A percentile compares a stretch with the other conserved stretches of the same genome.
Evolutionary conservation across 176 grass and related monocot species (phyloP).

Genomic region (Zizania latifolia): DNA sequence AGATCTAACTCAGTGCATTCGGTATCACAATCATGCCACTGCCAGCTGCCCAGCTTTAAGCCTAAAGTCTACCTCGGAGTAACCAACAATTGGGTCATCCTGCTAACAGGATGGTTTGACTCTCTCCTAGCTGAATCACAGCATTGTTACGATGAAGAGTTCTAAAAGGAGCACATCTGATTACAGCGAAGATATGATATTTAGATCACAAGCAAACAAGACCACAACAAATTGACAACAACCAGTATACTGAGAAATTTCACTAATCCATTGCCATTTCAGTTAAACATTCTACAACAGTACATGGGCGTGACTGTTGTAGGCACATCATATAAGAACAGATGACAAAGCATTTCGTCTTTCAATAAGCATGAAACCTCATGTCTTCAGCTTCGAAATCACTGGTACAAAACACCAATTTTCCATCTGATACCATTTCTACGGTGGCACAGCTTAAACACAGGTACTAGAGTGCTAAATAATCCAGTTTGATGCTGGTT

Average conservation of each 20-base stretch:
- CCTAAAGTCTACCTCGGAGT: background rate
- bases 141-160: background rate
- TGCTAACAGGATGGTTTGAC: background rate
- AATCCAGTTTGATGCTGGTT: slow-evolving; percentile 2
- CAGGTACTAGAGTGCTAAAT: background rate
- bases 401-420: background rate
- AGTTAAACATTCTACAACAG: background rate
- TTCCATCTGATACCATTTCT: background rate
- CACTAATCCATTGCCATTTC: background rate
- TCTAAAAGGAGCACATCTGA: background rate
- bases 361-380: background rate
- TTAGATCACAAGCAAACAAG: background rate
- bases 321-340: background rate
- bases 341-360: background rate
- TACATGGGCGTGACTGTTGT: background rate
- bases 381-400: background rate
- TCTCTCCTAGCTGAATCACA: background rate
- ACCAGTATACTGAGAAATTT: no score
- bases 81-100: background rate
- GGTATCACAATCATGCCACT: background rate
- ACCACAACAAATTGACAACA: no score
- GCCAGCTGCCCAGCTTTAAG: background rate
- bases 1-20: background rate
- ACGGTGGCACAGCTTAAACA: background rate
- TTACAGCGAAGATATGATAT: background rate